Conservation (phyloP, 148 eudicot genomes). For the Talinum fruticosum region DNA sequence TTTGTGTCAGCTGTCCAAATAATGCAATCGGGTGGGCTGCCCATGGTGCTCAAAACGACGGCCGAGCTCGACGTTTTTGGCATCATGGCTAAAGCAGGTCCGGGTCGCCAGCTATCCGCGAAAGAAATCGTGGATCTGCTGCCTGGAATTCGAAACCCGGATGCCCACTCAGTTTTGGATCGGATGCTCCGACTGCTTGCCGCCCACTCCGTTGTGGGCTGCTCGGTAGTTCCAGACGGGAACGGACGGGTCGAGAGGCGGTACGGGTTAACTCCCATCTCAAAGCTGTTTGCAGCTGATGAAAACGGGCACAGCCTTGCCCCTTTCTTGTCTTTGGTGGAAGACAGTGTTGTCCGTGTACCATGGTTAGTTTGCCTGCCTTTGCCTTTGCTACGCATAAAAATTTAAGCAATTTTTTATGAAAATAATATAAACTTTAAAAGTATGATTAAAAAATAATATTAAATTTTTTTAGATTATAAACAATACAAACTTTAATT, state of each 20-base stretch:
- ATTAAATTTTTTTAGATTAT: too few species aligned
- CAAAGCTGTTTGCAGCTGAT: conserved; percentile 30
- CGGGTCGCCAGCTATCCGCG: conserved; percentile 20
- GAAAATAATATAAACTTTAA: too few species aligned
- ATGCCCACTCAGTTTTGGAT: conserved; percentile 37
- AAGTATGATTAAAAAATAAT: too few species aligned
- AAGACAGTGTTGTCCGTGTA: conserved; percentile 37
- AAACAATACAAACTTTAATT: too few species aligned
- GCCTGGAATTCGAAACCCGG: conserved; percentile 22
- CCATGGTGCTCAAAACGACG: conserved; percentile 23
- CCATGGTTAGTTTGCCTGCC: conserved; percentile 30
- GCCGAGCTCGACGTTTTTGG: conserved; percentile 33
- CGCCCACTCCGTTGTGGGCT: conserved; percentile 26
- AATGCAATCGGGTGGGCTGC: not conserved
- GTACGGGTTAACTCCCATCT: conserved; percentile 33
- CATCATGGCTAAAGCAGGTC: conserved; percentile 31
- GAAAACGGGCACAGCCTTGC: conserved; percentile 39
- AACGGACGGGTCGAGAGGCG: conserved; percentile 12
- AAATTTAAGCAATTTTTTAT: too few species aligned
- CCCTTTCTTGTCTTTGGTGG: conserved; percentile 28
- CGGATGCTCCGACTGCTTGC: conserved; percentile 45
- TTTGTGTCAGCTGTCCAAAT: conserved; percentile 20
- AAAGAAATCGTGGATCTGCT: conserved; percentile 29
- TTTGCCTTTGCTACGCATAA: not conserved
- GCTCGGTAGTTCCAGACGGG: not conserved